Evolutionary conservation across 2,329 filamentous ascomycete species (phyloP).

Genomic region (Daldinia sp.): DNA sequence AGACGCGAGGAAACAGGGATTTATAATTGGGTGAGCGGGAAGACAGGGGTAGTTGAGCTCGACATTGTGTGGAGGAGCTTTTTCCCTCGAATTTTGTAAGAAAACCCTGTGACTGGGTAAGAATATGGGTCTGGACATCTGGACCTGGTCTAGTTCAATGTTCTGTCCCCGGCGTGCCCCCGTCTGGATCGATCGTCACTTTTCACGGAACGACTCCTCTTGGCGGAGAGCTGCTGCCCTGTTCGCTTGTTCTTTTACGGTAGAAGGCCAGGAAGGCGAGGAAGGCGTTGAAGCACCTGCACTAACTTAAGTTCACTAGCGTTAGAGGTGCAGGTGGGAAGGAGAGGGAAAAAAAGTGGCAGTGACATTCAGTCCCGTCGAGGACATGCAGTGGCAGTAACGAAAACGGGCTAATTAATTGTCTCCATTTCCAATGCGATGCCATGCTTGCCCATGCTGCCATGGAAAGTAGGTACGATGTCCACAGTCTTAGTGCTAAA

Average conservation of each 20-base stretch:
- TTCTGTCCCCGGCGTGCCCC: constrained; percentile 14
- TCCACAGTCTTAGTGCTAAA: constrained; percentile 11
- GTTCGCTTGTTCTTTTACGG: background rate
- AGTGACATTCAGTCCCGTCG: background rate
- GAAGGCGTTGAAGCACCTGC: background rate
- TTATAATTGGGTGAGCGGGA: constrained; percentile 35
- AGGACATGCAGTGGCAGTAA: constrained; percentile 18
- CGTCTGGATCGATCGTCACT: constrained; percentile 38
- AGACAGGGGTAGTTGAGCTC: constrained; percentile 28
- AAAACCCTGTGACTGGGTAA: constrained; percentile 29
- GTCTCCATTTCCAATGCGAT: constrained; percentile 25
- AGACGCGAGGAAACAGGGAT: constrained; percentile 27
- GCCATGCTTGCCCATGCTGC: constrained; percentile 8
- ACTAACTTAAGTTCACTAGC: no score
- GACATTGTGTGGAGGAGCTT: constrained; percentile 33
- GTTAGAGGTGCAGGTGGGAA: no score
- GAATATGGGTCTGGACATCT: constrained; percentile 29
- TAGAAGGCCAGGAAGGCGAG: background rate
- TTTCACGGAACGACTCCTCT: constrained; percentile 31
- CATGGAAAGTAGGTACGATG: constrained; percentile 2
- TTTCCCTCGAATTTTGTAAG: constrained; percentile 22
- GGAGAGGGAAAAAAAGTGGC: background rate
- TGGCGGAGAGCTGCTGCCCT: constrained; percentile 19
- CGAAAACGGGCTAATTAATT: constrained; percentile 23
- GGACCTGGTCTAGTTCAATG: constrained; percentile 16